A percentile compares a stretch with the other conserved stretches of the same genome.
Evolutionary conservation across 169 alveolate genomes (phyloP).

Genomic region (Cryptosporidium meleagridis): DNA sequence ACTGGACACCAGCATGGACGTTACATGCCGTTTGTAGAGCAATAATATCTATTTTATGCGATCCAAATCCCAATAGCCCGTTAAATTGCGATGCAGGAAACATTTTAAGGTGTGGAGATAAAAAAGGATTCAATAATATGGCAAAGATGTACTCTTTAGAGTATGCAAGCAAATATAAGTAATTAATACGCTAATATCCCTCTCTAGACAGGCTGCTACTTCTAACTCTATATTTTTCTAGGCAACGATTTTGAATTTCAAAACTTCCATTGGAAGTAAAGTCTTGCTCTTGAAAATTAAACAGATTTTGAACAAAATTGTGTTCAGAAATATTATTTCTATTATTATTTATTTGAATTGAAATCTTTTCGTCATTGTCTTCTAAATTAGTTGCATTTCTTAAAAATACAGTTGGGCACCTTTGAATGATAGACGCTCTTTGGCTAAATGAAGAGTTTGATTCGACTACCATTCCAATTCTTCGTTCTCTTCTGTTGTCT

Average conservation of each 20-base stretch:
- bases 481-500: slow-evolving; percentile 68
- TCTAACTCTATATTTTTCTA: background rate
- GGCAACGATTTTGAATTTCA: background rate
- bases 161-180: slow-evolving; percentile 81
- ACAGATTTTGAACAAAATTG: background rate
- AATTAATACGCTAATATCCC: slow-evolving; percentile 8
- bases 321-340: background rate
- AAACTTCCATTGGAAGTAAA: background rate
- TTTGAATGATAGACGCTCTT: background rate
- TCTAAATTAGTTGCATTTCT: background rate
- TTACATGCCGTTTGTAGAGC: slow-evolving; percentile 94
- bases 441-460: background rate
- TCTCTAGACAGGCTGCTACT: slow-evolving; percentile 60
- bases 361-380: background rate
- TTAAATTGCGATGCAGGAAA: slow-evolving; percentile 97
- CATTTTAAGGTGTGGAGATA: slow-evolving; percentile 92
- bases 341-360: background rate
- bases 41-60: slow-evolving; percentile 87
- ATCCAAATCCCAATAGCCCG: slow-evolving; percentile 97
- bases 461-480: slow-evolving; percentile 43
- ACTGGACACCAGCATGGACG: slow-evolving; percentile 98
- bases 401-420: slow-evolving; percentile 23
- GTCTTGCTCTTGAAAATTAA: background rate
- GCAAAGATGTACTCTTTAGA: slow-evolving; percentile 95
- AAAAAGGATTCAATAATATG: slow-evolving; percentile 91